Evolutionary conservation across 345 rosid species (phyloP), one percentile per base, ranked within the genome.

Genomic region (Passiflora organensis): DNA sequence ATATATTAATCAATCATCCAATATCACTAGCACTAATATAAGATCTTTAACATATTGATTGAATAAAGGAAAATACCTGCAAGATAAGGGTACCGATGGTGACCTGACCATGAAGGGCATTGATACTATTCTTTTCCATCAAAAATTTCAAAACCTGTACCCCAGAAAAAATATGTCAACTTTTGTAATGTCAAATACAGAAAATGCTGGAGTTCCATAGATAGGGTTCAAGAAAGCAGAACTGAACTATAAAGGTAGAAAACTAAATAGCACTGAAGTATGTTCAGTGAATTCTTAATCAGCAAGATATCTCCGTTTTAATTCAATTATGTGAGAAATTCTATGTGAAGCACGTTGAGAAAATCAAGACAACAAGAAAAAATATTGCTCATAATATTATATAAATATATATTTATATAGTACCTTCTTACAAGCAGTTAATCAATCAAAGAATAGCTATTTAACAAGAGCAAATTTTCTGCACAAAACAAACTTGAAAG

Each of bases 21-120:
- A 44, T n/a, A n/a, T 43, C 18, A 45, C 10, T 16, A 9, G 15
- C 12, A 22, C n/a, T 1, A 10, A 8, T 28, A 8, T 28, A 28
- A 28, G 34, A 28, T 28, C 3, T 28, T 28, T 28, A 28, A 28
- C 8, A 28, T 28, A 28, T 28, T 2, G 34, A 28, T 8, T 28
- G 34, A 28, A 28, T 3, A 28, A 8, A 8, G 5, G 8, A 28
- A 19, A 55, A 76, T 16, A 82, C 95, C 96, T 89, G 96, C 72
- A 89, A 73, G 56, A 89, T 89, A 62, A 89, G 95, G 57, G 81
- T 89, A 53, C 96, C 96, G 69, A 89, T 70, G 19, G 95, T 89
- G 55, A 89, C 88, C 73, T 89, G 96, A 63, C 96, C 91, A 59
- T 89, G 91, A 46, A 89, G 80, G 13, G 91, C 78, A 80, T 64